A percentile compares a stretch with the other conserved stretches of the same genome.
phyloP scores from a whole-genome alignment of 768 basidiomycete species.

The Asterophora parasitica region DNA sequence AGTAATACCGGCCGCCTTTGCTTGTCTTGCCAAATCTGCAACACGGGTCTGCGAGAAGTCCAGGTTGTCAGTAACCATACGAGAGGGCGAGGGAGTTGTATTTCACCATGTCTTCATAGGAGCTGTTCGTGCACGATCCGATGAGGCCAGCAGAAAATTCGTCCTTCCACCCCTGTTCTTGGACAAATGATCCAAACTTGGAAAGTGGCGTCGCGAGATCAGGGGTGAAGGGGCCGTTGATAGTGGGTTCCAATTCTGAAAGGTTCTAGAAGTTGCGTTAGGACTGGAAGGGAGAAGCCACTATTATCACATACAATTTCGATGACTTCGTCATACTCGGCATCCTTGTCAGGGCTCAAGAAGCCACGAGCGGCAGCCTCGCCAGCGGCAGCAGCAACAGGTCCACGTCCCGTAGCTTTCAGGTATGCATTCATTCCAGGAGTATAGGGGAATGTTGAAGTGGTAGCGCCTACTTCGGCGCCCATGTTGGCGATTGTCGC shows the following conservation, averaged over 20 bases:
- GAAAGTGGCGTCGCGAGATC: constrained; percentile 94
- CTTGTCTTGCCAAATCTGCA: constrained; percentile 87
- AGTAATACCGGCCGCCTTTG: constrained; percentile 74
- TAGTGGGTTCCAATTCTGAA: constrained; percentile 83
- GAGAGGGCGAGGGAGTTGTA: not conserved
- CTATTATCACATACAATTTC: constrained; percentile 65
- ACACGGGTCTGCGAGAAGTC: constrained; percentile 68
- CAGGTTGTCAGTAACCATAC: constrained; percentile 9
- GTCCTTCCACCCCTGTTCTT: constrained; percentile 90
- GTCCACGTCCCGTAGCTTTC: constrained; percentile 80
- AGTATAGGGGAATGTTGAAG: constrained; percentile 96
- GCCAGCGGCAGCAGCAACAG: constrained; percentile 86
- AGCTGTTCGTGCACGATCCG: constrained; percentile 99
- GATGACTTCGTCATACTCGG: constrained; percentile 92
- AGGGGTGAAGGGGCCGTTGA: constrained; percentile 98
- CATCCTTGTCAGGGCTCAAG: constrained; percentile 78
- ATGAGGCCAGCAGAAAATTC: constrained; percentile 89
- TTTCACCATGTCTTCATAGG: constrained; percentile 88
- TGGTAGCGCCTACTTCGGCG: constrained; percentile 99
- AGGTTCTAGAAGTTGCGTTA: constrained; percentile 53
- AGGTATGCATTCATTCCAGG: constrained; percentile 86
- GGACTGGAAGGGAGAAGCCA: not conserved
- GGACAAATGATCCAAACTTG: constrained; percentile 74
- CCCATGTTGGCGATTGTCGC: constrained; percentile 99
- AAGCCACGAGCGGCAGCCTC: constrained; percentile 74